Evolutionary conservation across 768 basidiomycete species (phyloP), one percentile per base, ranked within the genome.

Genomic region (Kwoniella sp.): DNA sequence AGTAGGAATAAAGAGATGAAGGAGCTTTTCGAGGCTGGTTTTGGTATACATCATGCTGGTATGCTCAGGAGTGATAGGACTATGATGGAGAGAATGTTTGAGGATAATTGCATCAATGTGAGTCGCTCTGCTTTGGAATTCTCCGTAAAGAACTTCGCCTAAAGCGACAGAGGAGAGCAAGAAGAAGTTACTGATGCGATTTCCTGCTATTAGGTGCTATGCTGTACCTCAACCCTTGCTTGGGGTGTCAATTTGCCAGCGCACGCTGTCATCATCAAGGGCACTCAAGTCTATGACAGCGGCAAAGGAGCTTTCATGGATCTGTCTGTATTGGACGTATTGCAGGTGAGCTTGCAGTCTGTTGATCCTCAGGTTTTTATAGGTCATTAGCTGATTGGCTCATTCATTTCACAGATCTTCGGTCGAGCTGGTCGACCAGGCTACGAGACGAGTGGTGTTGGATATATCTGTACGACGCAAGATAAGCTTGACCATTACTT

Each of bases 201-300:
- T 29, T 53, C 29, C 22, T 27, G 8, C 40, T 15, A 19, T 4
- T 30, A 96, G 94, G 94, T 99, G 55, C 83, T 99, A 19, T 96
- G 92, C 80, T 99, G 96, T 82, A 99, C 96, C 1, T 92, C 96
- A 5, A 99, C 96, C 2, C 84, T 99, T 47, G 96, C 96, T 4
- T 99, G 96, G 96, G 96, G 96, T 81, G 96, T 99, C 70, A 99
- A 99, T 80, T 82, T 99, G 67, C 96, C 96, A 33, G 96, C 96
- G 19, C 95, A 98, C 81, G 96, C 96, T 60, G 94, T 96, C 58
- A 81, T 96, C 68, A 97, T 96, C 82, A 99, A 99, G 80, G 96
- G 96, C 9, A 99, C 96, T 0, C 91, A 98, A 72, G 84, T 99
- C 1, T 99, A 98, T 77, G 91, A 99, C 74, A 90, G 90, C 63